These are phyloP conservation scores for Candida stauntonica DNA, from an alignment of 805 yeast species.

Conservation along the genomic window DNA sequence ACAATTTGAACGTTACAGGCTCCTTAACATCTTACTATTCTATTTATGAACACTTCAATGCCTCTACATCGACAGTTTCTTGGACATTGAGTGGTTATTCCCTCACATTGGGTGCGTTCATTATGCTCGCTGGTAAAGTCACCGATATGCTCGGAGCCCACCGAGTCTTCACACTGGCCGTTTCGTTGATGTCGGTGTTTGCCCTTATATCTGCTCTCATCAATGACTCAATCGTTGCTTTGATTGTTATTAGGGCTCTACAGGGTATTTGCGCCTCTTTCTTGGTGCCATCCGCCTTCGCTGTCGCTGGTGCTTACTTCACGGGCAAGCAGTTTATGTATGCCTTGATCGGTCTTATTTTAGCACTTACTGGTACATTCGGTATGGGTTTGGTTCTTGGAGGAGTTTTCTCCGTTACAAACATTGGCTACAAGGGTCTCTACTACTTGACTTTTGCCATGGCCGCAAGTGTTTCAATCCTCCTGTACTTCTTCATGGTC, in stretches of 20 bases:
- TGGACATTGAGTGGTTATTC: constrained; percentile 44
- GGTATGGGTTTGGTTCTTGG: constrained; percentile 41
- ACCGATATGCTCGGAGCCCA: constrained; percentile 40
- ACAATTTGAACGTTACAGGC: constrained; percentile 12
- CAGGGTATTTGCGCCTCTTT: constrained; percentile 44
- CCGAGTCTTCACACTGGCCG: constrained; percentile 27
- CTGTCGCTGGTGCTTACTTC: constrained; percentile 30
- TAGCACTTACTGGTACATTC: constrained; percentile 29
- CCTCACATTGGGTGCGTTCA: constrained; percentile 41
- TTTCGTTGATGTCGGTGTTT: constrained; percentile 24
- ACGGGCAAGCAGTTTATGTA: constrained; percentile 26
- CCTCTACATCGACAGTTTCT: constrained; percentile 28
- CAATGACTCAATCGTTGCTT: constrained; percentile 28
- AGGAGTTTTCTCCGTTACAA: constrained; percentile 38
- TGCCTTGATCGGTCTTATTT: constrained; percentile 27
- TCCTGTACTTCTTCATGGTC: constrained; percentile 28
- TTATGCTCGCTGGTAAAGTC: constrained; percentile 38
- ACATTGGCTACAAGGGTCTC: constrained; percentile 37
- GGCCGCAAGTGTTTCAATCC: constrained; percentile 19
- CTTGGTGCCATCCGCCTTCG: constrained; percentile 35
- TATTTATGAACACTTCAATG: constrained; percentile 5
- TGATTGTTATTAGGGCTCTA: constrained; percentile 40
- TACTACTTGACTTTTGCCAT: constrained; percentile 37
- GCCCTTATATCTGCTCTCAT: constrained; percentile 35
- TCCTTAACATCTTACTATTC: constrained; percentile 8